Conservation (phyloP, 352 stramenopile genomes). For the Pythium utonaiense region DNA sequence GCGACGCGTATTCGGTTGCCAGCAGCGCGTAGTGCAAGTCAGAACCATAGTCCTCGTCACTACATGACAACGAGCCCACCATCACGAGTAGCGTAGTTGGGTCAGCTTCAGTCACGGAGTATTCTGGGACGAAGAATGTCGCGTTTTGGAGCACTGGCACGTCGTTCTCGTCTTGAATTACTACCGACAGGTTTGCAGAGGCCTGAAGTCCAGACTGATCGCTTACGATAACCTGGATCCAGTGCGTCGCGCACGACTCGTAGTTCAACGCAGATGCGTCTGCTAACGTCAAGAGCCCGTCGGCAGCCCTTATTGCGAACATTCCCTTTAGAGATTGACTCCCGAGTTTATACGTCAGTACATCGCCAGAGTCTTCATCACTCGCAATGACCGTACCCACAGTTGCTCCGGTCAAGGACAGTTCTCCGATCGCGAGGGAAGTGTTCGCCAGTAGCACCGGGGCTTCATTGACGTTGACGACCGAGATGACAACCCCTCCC, state of each 20-base stretch:
- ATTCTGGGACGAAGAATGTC: constrained; percentile 21
- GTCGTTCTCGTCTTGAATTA: constrained; percentile 26
- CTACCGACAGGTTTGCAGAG: constrained; percentile 12
- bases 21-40: constrained; percentile 33
- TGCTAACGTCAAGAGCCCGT: constrained; percentile 15
- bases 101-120: background rate
- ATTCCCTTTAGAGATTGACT: constrained; percentile 12
- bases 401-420: background rate
- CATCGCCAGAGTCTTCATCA: constrained; percentile 28
- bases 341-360: constrained; percentile 21
- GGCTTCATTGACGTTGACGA: constrained; percentile 52
- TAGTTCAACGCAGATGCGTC: constrained; percentile 19
- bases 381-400: constrained; percentile 19
- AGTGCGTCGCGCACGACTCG: constrained; percentile 9
- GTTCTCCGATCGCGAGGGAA: constrained; percentile 28
- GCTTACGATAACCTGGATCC: constrained; percentile 16
- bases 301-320: constrained; percentile 8
- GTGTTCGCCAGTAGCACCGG: constrained; percentile 26
- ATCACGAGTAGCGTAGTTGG: constrained; percentile 16
- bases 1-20: constrained; percentile 10
- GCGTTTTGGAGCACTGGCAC: constrained; percentile 19
- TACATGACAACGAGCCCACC: constrained; percentile 40
- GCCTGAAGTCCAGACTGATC: constrained; percentile 17
- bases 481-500: constrained; percentile 36
- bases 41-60: constrained; percentile 40